Conservation (phyloP, 495 filamentous ascomycete genomes). For the Penicillium cosmopolitanum region DNA sequence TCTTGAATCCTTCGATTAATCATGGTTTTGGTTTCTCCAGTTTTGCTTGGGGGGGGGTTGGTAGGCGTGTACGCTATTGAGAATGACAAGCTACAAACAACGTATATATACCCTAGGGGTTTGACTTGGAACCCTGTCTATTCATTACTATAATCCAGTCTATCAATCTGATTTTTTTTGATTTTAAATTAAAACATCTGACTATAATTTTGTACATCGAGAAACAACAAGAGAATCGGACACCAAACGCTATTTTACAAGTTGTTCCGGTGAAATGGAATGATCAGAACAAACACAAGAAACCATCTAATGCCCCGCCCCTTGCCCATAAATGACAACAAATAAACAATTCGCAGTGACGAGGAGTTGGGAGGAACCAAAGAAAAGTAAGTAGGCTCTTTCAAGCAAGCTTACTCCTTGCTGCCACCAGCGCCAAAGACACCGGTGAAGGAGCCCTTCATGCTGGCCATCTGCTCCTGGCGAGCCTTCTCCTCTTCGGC, state of each 20-base stretch:
- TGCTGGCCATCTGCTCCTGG: slow-evolving; percentile 88
- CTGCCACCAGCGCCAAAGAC: slow-evolving; percentile 51
- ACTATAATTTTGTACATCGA: slow-evolving; percentile 45
- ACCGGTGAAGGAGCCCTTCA: slow-evolving; percentile 66
- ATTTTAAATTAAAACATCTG: slow-evolving; percentile 34
- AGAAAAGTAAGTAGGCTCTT: background rate
- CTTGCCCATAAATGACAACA: slow-evolving; percentile 28
- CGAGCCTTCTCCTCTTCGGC: slow-evolving; percentile 80
- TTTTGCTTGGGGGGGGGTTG: background rate
- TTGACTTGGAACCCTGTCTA: slow-evolving; percentile 7
- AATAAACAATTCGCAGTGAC: slow-evolving; percentile 18
- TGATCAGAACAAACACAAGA: slow-evolving; percentile 29
- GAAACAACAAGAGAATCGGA: slow-evolving; percentile 30
- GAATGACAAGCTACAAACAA: slow-evolving; percentile 2
- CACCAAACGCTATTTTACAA: slow-evolving; percentile 49
- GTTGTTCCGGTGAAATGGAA: slow-evolving; percentile 31
- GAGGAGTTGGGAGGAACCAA: slow-evolving; percentile 21
- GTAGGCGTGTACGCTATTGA: slow-evolving; percentile 3
- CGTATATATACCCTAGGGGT: slow-evolving; percentile 29
- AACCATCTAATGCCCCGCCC: slow-evolving; percentile 34
- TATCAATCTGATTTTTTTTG: slow-evolving; percentile 27
- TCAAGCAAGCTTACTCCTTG: slow-evolving; percentile 31
- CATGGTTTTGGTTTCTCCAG: background rate
- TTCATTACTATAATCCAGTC: slow-evolving; percentile 8
- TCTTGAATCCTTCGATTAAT: slow-evolving; percentile 18